These are phyloP conservation scores for Straminergon stramineum DNA, from an alignment of 225 moss, liverwort and hornwort species.

Conservation along the genomic window DNA sequence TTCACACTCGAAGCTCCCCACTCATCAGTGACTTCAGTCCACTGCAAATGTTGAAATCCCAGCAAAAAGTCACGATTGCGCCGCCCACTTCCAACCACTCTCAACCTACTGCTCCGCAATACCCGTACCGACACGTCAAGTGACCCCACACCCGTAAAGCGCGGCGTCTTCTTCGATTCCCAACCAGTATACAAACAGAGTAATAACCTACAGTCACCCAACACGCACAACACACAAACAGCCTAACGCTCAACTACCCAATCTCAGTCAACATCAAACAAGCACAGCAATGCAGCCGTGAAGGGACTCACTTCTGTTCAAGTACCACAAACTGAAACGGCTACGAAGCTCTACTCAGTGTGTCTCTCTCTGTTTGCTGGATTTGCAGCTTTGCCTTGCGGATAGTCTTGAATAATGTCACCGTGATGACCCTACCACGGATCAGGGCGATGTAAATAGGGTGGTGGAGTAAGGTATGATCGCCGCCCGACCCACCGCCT, in stretches of 20 bases:
- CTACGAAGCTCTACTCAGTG: not conserved
- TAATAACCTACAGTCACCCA: not conserved
- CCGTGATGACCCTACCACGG: not conserved
- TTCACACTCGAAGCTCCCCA: not conserved
- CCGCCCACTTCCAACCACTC: not conserved
- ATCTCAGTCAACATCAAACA: not conserved
- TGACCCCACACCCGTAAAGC: not conserved
- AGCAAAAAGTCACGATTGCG: not conserved
- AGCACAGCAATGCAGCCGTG: not conserved
- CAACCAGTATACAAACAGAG: not conserved
- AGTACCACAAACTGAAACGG: not conserved
- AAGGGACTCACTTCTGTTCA: conserved; percentile 5
- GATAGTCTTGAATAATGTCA: not conserved
- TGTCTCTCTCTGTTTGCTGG: not conserved
- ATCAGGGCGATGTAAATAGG: not conserved
- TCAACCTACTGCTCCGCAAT: not conserved
- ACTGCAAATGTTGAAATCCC: not conserved
- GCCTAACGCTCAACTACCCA: too few species aligned
- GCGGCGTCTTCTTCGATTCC: not conserved
- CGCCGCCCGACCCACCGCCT: conserved; percentile 16
- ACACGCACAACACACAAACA: not conserved
- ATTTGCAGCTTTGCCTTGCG: not conserved
- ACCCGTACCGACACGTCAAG: not conserved
- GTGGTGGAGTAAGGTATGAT: not conserved
- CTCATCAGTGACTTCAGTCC: not conserved